Evolutionary conservation across 768 basidiomycete species (phyloP).

Genomic region (Suillus variegatus): DNA sequence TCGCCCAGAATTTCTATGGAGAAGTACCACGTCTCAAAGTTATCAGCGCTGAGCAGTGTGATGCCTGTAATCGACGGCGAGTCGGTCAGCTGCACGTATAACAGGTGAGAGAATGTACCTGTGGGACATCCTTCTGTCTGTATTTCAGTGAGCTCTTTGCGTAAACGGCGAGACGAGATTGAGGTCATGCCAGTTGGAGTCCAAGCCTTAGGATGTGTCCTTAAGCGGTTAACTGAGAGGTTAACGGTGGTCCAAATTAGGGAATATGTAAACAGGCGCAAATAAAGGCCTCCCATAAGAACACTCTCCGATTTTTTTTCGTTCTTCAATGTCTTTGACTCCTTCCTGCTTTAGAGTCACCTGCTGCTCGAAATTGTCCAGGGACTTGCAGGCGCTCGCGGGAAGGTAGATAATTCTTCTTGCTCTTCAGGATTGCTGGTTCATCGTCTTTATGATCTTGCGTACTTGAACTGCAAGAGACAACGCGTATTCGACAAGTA

Average conservation of each 20-base stretch:
- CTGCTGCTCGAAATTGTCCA: slow-evolving; percentile 45
- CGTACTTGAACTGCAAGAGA: slow-evolving; percentile 13
- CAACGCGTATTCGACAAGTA: neutral
- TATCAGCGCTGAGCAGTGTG: slow-evolving; percentile 69
- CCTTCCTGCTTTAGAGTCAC: slow-evolving; percentile 75
- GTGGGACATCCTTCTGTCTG: slow-evolving; percentile 65
- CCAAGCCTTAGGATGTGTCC: slow-evolving; percentile 13
- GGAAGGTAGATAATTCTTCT: slow-evolving; percentile 53
- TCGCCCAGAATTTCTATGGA: slow-evolving; percentile 85
- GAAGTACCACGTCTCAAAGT: slow-evolving; percentile 78
- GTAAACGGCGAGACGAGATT: slow-evolving; percentile 63
- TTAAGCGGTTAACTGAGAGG: neutral
- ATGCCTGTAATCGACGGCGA: slow-evolving; percentile 54
- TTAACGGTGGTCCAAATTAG: slow-evolving; percentile 13
- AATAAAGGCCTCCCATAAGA: slow-evolving; percentile 35
- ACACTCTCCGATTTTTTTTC: slow-evolving; percentile 11
- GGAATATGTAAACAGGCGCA: slow-evolving; percentile 37
- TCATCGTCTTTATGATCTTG: slow-evolving; percentile 4
- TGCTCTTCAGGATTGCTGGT: slow-evolving; percentile 23
- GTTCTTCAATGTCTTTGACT: slow-evolving; percentile 36
- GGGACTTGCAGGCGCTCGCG: slow-evolving; percentile 67
- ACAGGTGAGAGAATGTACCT: slow-evolving; percentile 37
- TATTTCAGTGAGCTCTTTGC: slow-evolving; percentile 74
- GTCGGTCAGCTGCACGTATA: neutral
- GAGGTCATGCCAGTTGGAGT: slow-evolving; percentile 49